These are phyloP conservation scores for Saccharomyces mikatae DNA, from an alignment of 805 yeast genomes.

Conservation along the genomic window DNA sequence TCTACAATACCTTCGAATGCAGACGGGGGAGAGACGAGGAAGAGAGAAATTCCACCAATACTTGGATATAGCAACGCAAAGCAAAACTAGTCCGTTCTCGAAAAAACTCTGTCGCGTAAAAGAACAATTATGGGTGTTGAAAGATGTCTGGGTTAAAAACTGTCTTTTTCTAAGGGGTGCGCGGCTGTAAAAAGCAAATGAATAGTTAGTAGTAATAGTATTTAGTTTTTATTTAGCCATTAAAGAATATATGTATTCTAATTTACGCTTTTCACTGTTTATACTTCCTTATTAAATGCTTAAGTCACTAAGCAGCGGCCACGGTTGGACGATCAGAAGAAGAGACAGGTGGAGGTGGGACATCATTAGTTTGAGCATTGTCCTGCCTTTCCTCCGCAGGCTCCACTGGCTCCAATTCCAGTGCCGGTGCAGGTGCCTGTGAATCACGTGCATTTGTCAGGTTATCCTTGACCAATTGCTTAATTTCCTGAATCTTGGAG, in stretches of 20 bases:
- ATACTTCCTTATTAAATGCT: background rate
- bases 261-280: too few species aligned
- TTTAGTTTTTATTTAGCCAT: background rate
- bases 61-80: background rate
- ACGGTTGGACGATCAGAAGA: background rate
- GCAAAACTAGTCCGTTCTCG: too few species aligned
- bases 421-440: constrained; percentile 3
- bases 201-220: too few species aligned
- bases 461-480: constrained; percentile 30
- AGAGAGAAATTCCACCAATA: background rate
- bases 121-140: background rate
- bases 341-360: background rate
- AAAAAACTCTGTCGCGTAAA: background rate
- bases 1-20: background rate
- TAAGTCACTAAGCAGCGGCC: background rate
- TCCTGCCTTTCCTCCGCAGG: background rate
- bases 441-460: constrained; percentile 1
- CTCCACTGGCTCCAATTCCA: constrained; percentile 1
- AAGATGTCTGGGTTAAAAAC: background rate
- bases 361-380: background rate
- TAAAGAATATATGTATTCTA: background rate
- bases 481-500: constrained; percentile 38
- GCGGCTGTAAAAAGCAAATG: too few species aligned
- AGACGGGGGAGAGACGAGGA: background rate
- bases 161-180: too few species aligned